These are phyloP conservation scores for Penicillium sp. DNA, from an alignment of 2,329 filamentous ascomycete genomes.

Conservation along the genomic window DNA sequence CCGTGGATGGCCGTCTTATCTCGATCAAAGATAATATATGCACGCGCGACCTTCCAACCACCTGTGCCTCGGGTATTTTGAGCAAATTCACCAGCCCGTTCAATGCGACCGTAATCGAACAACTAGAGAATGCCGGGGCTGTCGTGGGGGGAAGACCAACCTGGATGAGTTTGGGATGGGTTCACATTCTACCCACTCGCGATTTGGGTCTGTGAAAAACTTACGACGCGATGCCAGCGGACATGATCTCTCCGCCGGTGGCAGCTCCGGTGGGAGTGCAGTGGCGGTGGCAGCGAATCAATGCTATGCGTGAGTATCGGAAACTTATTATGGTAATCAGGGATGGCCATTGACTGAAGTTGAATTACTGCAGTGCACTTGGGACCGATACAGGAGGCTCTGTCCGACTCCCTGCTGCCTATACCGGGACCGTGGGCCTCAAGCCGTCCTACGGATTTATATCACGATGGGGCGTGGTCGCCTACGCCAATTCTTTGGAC, in stretches of 20 bases:
- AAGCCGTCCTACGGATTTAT: conserved; percentile 89
- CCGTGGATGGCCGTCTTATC: conserved; percentile 46
- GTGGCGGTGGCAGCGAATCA: conserved; percentile 67
- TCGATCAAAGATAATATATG: conserved; percentile 76
- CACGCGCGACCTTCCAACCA: conserved; percentile 62
- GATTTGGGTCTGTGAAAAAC: conserved; percentile 60
- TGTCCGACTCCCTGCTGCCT: conserved; percentile 79
- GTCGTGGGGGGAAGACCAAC: conserved; percentile 72
- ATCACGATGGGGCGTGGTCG: conserved; percentile 78
- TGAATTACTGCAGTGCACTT: conserved; percentile 53
- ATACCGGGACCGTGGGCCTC: conserved; percentile 75
- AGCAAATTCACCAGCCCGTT: conserved; percentile 67
- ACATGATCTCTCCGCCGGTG: conserved; percentile 63
- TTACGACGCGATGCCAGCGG: conserved; percentile 37
- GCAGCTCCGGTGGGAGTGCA: conserved; percentile 91
- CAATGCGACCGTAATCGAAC: conserved; percentile 71
- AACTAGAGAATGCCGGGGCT: conserved; percentile 60
- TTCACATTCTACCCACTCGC: conserved; percentile 67
- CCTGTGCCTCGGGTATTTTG: conserved; percentile 75
- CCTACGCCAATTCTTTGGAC: conserved; percentile 88
- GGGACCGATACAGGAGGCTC: conserved; percentile 94
- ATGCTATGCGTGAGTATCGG: conserved; percentile 50
- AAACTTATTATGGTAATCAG: background rate
- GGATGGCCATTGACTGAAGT: conserved; percentile 4
- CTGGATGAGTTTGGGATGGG: conserved; percentile 98